A percentile compares a stretch with the other conserved stretches of the same genome.
phyloP scores from a whole-genome alignment of 768 basidiomycete species.

The Suillus americanus region DNA sequence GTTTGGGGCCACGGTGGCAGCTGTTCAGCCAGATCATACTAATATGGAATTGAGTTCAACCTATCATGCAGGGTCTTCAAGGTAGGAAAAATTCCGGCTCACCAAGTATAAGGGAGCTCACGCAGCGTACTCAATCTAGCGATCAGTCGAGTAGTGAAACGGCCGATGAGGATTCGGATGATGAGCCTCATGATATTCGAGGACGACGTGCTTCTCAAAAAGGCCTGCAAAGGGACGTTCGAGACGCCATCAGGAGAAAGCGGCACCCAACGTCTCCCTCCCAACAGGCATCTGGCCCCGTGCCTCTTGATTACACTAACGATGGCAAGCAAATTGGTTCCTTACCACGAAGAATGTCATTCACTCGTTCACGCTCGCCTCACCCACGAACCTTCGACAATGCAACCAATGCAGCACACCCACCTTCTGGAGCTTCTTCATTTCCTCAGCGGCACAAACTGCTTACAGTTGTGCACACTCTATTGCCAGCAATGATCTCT shows the following conservation, averaged over 20 bases:
- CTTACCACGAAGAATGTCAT: constrained; percentile 42
- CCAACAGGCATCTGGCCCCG: constrained; percentile 25
- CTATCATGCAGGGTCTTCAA: constrained; percentile 83
- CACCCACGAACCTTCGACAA: constrained; percentile 38
- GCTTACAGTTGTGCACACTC: constrained; percentile 20
- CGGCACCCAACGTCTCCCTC: constrained; percentile 24
- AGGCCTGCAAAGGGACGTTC: constrained; percentile 26
- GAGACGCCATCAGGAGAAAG: constrained; percentile 28
- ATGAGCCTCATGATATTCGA: constrained; percentile 41
- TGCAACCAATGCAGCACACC: constrained; percentile 37
- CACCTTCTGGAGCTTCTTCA: constrained; percentile 39
- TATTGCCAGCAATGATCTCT: constrained; percentile 51
- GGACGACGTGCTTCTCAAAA: constrained; percentile 42
- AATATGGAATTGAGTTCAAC: constrained; percentile 79
- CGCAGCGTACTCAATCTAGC: constrained; percentile 22
- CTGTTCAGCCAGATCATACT: constrained; percentile 25
- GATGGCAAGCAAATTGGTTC: constrained; percentile 36
- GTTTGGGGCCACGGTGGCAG: constrained; percentile 16
- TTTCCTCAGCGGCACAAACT: constrained; percentile 43
- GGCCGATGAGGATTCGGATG: constrained; percentile 60
- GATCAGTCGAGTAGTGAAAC: constrained; percentile 52
- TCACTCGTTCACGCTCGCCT: constrained; percentile 77
- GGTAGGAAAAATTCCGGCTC: constrained; percentile 40
- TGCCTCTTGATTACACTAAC: constrained; percentile 24
- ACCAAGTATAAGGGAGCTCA: constrained; percentile 20